Base-by-base conservation (phyloP, 257 asterid genomes). In the Salvia hispanica region DNA sequence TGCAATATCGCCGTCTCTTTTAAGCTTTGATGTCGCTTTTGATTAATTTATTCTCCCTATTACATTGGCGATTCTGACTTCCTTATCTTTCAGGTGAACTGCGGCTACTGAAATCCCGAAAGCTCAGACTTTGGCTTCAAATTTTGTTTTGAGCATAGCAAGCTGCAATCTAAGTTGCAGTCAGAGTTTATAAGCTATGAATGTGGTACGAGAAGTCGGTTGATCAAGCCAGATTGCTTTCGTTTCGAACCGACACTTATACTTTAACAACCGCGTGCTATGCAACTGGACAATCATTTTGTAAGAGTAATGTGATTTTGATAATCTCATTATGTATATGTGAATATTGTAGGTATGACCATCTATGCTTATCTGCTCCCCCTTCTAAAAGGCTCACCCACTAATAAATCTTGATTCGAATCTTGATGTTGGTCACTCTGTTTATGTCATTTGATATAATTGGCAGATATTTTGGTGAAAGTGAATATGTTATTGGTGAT, bases 321-420 rank as follows among this genome's bases (percentile, higher is more conserved):
- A 69, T 69, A 75, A 34, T 72, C 68, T 77, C 57, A 18, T 18
- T 58, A 39, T 71, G 70, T 46, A 50, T 77, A 54, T 81, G 87
- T 85, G 80, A 81, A 85, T 85, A 85, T 69, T 75, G 63, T 83
- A 79, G 81, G 74, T 70, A 66, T 34, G 43, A 39, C 43, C 31
- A 25, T 25, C 31, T 73, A 61, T 47, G 54, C 18, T 47, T 5
- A 39, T 39, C 43, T 39, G 9, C 8, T 34, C 39, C 6, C 65
- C 36, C 45, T 58, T 58, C 71, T 34, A 47, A 48, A 57, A 62
- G 70, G 45, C 9, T 68, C 37, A 78, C 42, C 28, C 16, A 40
- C 50, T 25, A 2, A 25, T 25, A 25, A 25, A 25, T 25, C 31
- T 18, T 18, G 21, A 18, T 18, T 18, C 21, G 21, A 18, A 18